These are phyloP conservation scores for Trichophyton rubrum DNA, from an alignment of 2,329 filamentous ascomycete species.

Conservation along the genomic window DNA sequence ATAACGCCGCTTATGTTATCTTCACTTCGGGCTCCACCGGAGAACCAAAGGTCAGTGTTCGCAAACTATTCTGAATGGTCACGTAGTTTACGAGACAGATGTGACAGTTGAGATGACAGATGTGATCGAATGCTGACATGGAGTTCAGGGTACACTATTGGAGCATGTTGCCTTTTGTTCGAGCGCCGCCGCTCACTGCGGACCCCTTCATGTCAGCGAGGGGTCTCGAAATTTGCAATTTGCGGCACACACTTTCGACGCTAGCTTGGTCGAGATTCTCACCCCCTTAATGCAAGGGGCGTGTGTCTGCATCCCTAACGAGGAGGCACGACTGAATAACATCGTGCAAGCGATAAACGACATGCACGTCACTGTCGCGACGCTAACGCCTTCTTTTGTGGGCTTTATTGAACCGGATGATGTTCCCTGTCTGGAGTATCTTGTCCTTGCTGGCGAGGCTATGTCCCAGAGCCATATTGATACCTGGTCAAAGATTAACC, in stretches of 20 bases:
- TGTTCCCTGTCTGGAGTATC: conserved; percentile 31
- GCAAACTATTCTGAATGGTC: neutral
- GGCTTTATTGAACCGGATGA: conserved; percentile 32
- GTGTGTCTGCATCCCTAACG: conserved; percentile 46
- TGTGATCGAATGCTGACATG: neutral
- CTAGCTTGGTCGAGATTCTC: conserved; percentile 43
- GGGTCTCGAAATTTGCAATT: conserved; percentile 47
- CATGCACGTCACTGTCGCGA: conserved; percentile 42
- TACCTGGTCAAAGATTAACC: conserved; percentile 26
- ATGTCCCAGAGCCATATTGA: conserved; percentile 35
- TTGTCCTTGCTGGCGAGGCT: conserved; percentile 36
- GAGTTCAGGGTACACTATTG: conserved; percentile 44
- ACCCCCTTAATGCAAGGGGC: conserved; percentile 44
- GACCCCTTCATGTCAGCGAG: conserved; percentile 37
- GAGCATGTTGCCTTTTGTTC: conserved; percentile 49
- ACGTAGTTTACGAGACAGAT: neutral
- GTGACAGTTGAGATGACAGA: neutral
- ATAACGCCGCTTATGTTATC: conserved; percentile 42
- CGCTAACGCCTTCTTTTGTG: conserved; percentile 50
- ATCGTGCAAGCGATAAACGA: conserved; percentile 40
- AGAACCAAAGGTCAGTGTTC: conserved; percentile 35
- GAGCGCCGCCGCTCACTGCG: conserved; percentile 41
- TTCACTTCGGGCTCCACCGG: conserved; percentile 48
- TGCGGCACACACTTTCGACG: conserved; percentile 45
- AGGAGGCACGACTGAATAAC: conserved; percentile 38